Evolutionary conservation across 331 rosid species (phyloP).

Genomic region (Erythrophleum ivorense): DNA sequence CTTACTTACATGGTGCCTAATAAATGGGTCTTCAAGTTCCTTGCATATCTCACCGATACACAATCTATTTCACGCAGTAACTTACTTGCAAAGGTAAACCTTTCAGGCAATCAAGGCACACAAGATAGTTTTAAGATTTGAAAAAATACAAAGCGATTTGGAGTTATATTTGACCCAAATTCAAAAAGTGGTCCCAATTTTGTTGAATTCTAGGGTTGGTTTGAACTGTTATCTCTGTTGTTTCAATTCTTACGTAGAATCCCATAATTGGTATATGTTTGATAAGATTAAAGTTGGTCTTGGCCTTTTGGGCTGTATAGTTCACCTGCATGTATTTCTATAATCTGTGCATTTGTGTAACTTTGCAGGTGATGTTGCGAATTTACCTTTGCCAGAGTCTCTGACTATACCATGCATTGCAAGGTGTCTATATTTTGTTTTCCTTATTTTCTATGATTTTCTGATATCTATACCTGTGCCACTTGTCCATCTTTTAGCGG

Average conservation of each 20-base stretch:
- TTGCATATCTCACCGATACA: not conserved
- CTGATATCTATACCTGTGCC: slow-evolving; percentile 14
- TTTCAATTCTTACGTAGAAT: slow-evolving; percentile 10
- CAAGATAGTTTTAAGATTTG: slow-evolving; percentile 55
- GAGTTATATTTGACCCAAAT: slow-evolving; percentile 51
- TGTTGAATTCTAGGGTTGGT: slow-evolving; percentile 63
- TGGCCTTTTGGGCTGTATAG: not conserved
- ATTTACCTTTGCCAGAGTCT: not conserved
- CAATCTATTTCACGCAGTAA: not conserved
- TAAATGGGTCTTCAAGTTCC: not conserved
- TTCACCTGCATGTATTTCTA: not conserved
- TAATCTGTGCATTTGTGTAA: not conserved
- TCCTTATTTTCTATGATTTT: slow-evolving; percentile 8
- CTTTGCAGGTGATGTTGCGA: slow-evolving; percentile 13
- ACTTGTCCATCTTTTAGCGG: slow-evolving; percentile 48
- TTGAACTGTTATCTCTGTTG: slow-evolving; percentile 1
- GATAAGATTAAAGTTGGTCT: not conserved
- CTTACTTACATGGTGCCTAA: not conserved
- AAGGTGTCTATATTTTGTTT: not conserved
- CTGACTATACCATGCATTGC: no score
- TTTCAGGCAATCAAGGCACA: slow-evolving; percentile 57
- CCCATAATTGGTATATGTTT: not conserved
- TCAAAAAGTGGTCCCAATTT: slow-evolving; percentile 51
- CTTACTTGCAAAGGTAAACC: slow-evolving; percentile 23
- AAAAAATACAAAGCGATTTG: slow-evolving; percentile 47